Conservation (phyloP, 2,329 filamentous ascomycete genomes). For the Orbilia blumenaviensis region DNA sequence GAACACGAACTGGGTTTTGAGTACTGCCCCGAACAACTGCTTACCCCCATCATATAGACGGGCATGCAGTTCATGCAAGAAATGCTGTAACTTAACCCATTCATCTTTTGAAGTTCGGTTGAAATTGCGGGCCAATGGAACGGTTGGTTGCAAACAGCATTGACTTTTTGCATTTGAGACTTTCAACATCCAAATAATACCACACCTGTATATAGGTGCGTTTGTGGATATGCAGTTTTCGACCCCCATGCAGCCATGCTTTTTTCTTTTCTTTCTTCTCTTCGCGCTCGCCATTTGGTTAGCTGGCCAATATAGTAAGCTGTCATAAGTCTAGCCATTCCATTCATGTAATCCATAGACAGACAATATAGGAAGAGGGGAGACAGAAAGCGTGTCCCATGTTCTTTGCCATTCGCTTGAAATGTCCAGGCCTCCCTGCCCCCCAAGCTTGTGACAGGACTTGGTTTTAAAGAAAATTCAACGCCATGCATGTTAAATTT, state of each 20-base stretch:
- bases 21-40: neutral
- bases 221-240: neutral
- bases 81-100: slow-evolving; percentile 1
- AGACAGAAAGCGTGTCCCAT: neutral
- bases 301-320: neutral
- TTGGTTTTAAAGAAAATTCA: slow-evolving; percentile 31
- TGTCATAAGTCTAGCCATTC: neutral
- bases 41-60: neutral
- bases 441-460: slow-evolving; percentile 40
- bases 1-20: neutral
- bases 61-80: slow-evolving; percentile 34
- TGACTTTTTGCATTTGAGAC: slow-evolving; percentile 9
- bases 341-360: neutral
- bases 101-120: neutral
- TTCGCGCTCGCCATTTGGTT: neutral
- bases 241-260: slow-evolving; percentile 20
- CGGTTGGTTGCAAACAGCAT: neutral
- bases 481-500: slow-evolving; percentile 39
- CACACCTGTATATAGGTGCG: neutral
- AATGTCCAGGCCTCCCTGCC: slow-evolving; percentile 23
- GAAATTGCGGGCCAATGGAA: slow-evolving; percentile 25
- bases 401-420: slow-evolving; percentile 43
- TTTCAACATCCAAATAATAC: slow-evolving; percentile 5
- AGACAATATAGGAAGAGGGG: slow-evolving; percentile 6
- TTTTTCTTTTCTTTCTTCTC: neutral